These are phyloP conservation scores for Phytopythium boreale DNA, from an alignment of 352 stramenopile genomes.

Conservation along the genomic window DNA sequence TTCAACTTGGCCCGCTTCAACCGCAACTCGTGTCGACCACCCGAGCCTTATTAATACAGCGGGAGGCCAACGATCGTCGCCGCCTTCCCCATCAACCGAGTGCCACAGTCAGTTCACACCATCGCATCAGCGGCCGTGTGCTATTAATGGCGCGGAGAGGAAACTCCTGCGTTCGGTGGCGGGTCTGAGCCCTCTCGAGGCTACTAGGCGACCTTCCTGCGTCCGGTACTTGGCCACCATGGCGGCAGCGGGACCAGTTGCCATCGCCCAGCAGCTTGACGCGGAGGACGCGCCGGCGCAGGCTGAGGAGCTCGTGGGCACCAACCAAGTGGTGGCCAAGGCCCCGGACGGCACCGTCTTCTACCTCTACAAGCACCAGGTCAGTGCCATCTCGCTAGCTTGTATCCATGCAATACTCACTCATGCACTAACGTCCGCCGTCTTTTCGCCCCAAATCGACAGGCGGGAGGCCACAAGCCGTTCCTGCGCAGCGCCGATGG, in stretches of 20 bases:
- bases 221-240: neutral
- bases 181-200: neutral
- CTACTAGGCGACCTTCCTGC: neutral
- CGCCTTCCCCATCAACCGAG: neutral
- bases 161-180: neutral
- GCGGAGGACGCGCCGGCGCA: neutral
- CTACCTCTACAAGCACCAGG: slow-evolving; percentile 80
- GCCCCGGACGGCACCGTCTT: slow-evolving; percentile 63
- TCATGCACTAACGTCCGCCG: neutral
- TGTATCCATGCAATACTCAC: neutral
- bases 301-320: slow-evolving; percentile 18
- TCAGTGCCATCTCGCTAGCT: slow-evolving; percentile 13
- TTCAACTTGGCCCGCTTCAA: slow-evolving; percentile 23
- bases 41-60: too few relatives aligned
- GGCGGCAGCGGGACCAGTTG: neutral
- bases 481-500: slow-evolving; percentile 57
- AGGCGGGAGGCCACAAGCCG: slow-evolving; percentile 73
- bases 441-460: neutral
- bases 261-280: neutral
- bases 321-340: slow-evolving; percentile 64
- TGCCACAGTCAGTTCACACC: too few relatives aligned
- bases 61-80: neutral
- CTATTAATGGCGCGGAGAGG: neutral
- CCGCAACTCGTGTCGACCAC: too few relatives aligned
- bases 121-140: neutral